phyloP scores from a whole-genome alignment of 768 basidiomycete species.

The Macrolepiota dolichaula region DNA sequence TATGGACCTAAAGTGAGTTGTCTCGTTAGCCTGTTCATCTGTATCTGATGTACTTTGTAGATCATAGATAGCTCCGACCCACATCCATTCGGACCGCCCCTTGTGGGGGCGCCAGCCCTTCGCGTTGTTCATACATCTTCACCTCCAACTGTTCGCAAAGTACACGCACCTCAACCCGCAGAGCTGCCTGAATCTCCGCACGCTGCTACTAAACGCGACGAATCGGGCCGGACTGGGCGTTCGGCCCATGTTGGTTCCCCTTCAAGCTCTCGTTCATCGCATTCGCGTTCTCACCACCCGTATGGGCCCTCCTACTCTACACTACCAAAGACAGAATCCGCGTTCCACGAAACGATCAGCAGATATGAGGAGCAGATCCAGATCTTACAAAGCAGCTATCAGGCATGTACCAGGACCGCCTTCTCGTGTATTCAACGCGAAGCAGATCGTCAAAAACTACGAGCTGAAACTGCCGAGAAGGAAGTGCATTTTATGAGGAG shows the following conservation, averaged over 20 bases:
- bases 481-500: not conserved
- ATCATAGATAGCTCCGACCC: not conserved
- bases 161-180: not conserved
- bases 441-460: not conserved
- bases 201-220: not conserved
- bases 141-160: not conserved
- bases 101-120: not conserved
- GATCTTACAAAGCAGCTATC: not conserved
- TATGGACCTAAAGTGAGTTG: conserved; percentile 3
- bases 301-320: not conserved
- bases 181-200: not conserved
- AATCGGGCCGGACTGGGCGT: not conserved
- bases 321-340: not conserved
- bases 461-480: not conserved
- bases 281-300: not conserved
- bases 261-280: not conserved
- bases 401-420: not conserved
- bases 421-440: not conserved
- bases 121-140: not conserved
- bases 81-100: not conserved
- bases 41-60: not conserved
- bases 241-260: not conserved
- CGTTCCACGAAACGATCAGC: not conserved
- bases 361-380: not conserved
- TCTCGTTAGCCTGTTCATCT: not conserved